Percentiles rank a stretch among this genome's conserved stretches.
phyloP scores from a whole-genome alignment of 2,329 filamentous ascomycete species.

The Ophiostoma novo-ulmi region DNA sequence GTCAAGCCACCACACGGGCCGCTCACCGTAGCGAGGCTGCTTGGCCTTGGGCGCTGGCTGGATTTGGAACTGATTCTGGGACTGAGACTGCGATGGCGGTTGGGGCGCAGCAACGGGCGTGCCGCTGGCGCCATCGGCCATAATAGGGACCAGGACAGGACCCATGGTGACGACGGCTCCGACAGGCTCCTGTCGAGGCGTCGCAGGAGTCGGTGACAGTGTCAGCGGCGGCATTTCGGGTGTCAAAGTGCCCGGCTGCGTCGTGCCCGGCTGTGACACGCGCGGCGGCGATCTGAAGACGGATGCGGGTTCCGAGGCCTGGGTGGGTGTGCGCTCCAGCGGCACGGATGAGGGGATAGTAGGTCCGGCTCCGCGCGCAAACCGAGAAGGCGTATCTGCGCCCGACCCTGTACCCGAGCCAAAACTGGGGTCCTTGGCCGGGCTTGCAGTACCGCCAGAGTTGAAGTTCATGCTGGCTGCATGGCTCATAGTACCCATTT shows the following conservation, averaged over 20 bases:
- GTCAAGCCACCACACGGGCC: constrained; percentile 96
- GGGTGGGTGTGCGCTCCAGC: constrained; percentile 15
- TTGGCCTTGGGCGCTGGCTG: neutral
- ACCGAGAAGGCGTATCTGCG: neutral
- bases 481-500: neutral
- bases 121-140: constrained; percentile 8
- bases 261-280: neutral
- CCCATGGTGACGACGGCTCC: constrained; percentile 1
- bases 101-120: neutral
- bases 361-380: neutral
- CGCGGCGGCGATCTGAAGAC: constrained; percentile 18
- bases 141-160: neutral
- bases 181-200: neutral
- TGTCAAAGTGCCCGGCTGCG: neutral
- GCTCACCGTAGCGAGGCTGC: constrained; percentile 59
- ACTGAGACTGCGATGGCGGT: neutral
- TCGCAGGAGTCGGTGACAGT: neutral
- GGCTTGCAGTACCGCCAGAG: constrained; percentile 19
- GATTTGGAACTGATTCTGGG: neutral
- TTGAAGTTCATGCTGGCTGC: neutral
- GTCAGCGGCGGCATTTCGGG: constrained; percentile 4
- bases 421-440: constrained; percentile 14
- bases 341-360: neutral
- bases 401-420: neutral
- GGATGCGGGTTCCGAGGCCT: constrained; percentile 1